Conservation (phyloP, 225 moss, liverwort and hornwort species). For the Asterella californica region DNA sequence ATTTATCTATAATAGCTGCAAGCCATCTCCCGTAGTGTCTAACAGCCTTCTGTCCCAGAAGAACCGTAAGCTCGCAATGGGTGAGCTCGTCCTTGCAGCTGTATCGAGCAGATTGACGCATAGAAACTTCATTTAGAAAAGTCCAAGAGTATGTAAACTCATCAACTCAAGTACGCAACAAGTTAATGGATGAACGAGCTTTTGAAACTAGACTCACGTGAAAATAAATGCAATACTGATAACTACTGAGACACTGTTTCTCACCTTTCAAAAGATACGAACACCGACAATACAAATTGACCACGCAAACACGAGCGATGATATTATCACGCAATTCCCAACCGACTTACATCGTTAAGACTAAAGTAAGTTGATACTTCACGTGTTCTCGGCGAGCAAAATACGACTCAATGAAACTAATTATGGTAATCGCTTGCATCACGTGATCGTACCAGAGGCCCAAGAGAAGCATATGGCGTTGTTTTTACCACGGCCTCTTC, state of each 20-base stretch:
- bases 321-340: no score
- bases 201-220: neutral
- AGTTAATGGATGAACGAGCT: neutral
- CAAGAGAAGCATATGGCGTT: neutral
- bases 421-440: neutral
- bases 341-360: no score
- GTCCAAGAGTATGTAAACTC: neutral
- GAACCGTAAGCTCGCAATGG: conserved; percentile 51
- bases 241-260: neutral
- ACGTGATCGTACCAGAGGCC: neutral
- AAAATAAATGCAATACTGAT: neutral
- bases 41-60: conserved; percentile 47
- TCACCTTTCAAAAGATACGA: neutral
- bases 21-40: conserved; percentile 53
- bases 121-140: neutral
- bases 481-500: neutral
- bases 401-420: no score
- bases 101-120: neutral
- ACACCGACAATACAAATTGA: no score
- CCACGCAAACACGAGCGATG: no score
- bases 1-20: conserved; percentile 40
- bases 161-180: neutral
- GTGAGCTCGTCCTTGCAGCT: conserved; percentile 70
- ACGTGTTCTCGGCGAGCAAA: no score
- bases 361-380: no score